Base-by-base conservation (phyloP, 202 grass and related monocot species). In the Musa balbisiana region DNA sequence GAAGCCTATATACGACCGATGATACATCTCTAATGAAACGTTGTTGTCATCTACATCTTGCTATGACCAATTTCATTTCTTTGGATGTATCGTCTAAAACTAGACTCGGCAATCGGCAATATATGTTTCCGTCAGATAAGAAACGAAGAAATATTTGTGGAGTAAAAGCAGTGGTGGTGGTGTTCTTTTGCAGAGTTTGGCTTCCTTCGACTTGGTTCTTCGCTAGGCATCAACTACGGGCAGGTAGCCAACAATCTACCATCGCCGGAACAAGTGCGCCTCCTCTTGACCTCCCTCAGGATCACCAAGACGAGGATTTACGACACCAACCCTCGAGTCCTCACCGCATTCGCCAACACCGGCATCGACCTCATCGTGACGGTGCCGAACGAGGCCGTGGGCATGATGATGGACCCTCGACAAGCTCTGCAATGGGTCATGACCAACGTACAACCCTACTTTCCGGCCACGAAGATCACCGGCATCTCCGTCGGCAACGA, bases 191-290 rank as follows among this genome's bases (percentile, higher is more conserved):
- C 82, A 92, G 93, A 87, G 29, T 65, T 92, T 15, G 77, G 81
- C 75, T 81, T 88, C 20, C 8, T 43, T 22, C 80, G 81, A 60
- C 63, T 73, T 23, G 78, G 82, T 17, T 21, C 76, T n/a, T 72
- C 90, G 16, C 71, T 99, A 60, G 95, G 95, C 54, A 99, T 99
- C 77, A 99, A 99, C 85, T 99, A 99, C 75, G 95, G 95, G 43
- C 95, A 99, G 84, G 89, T 99, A 8, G 95, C 9, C 5, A 92
- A 99, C 84, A 87, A 99, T 64, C 91, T 99, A 6, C 95, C 95
- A 10, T 1, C 78, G 13, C 89, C 95, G 16, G 0, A 76, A 9
- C 79, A 92, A 80, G 95, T 87, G 72, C 87, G 86, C 19, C 51
- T 74, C 58, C 83, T 99, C 51, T 79, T 99, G 21, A 74, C 83